Evolutionary conservation across 768 basidiomycete species (phyloP).

Genomic region (Lentinula boryana): DNA sequence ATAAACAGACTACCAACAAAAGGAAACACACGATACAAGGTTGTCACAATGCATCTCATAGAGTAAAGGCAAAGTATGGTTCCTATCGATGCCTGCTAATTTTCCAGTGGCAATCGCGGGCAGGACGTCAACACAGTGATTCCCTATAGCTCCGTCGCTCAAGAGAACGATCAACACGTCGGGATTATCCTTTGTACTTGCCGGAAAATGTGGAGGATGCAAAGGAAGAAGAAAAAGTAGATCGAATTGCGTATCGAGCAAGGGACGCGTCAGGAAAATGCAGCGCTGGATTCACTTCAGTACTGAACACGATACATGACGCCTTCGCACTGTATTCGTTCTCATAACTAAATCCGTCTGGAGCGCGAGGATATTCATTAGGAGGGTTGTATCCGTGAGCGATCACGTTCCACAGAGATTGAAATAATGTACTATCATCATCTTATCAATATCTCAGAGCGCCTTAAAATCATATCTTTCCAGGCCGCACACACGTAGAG

Average conservation of each 20-base stretch:
- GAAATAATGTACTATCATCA: too few species aligned
- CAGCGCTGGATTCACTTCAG: neutral
- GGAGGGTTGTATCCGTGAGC: constrained; percentile 8
- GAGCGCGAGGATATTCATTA: neutral
- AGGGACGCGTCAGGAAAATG: neutral
- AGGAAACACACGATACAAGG: too few species aligned
- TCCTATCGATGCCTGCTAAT: too few species aligned
- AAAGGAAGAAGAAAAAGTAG: too few species aligned
- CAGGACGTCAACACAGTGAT: neutral
- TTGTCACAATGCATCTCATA: too few species aligned
- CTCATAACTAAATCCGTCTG: constrained; percentile 2
- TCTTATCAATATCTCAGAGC: too few species aligned
- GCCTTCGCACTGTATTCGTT: neutral
- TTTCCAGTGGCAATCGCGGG: neutral
- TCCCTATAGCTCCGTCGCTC: neutral
- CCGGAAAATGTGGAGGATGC: neutral
- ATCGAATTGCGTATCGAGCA: too few species aligned
- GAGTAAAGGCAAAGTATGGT: too few species aligned
- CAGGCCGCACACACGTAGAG: neutral
- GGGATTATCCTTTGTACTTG: neutral
- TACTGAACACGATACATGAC: neutral
- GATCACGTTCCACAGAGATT: too few species aligned
- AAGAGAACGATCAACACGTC: constrained; percentile 6
- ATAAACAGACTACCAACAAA: too few species aligned
- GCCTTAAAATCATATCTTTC: neutral